phyloP scores from a whole-genome alignment of 495 filamentous ascomycete genomes.

The Polyplosphaeria fusca region DNA sequence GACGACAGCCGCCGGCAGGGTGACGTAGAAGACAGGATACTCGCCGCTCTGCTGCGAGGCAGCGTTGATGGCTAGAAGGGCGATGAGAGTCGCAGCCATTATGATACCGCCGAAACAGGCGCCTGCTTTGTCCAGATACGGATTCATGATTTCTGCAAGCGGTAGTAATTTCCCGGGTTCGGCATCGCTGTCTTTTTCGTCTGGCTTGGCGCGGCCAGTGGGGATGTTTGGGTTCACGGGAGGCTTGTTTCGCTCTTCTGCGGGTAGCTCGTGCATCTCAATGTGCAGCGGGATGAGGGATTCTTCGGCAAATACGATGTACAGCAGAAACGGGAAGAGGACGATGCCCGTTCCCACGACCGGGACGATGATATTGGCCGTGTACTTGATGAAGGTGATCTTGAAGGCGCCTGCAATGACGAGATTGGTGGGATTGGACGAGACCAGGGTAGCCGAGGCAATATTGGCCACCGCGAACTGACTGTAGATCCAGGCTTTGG shows the following conservation, averaged over 20 bases:
- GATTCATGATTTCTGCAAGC: constrained; percentile 68
- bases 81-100: constrained; percentile 60
- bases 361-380: constrained; percentile 67
- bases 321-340: constrained; percentile 62
- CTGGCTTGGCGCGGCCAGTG: constrained; percentile 48
- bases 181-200: constrained; percentile 52
- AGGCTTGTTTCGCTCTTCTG: constrained; percentile 50
- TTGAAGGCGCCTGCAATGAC: constrained; percentile 66
- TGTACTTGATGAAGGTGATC: constrained; percentile 65
- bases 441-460: constrained; percentile 65
- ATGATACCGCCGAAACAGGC: constrained; percentile 58
- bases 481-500: constrained; percentile 65
- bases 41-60: constrained; percentile 44
- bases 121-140: constrained; percentile 61
- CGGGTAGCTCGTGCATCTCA: constrained; percentile 61
- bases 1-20: constrained; percentile 58
- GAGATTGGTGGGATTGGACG: constrained; percentile 68
- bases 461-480: constrained; percentile 68
- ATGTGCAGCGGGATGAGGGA: constrained; percentile 61
- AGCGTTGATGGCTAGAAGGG: constrained; percentile 58
- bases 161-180: constrained; percentile 54
- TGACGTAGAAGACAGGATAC: constrained; percentile 58
- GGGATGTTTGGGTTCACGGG: constrained; percentile 69
- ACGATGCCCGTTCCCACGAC: constrained; percentile 60
- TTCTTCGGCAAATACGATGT: constrained; percentile 59